Percentiles rank a stretch among this genome's conserved stretches.
phyloP scores from a whole-genome alignment of 2,329 filamentous ascomycete genomes.

The Fusarium liriodendri region DNA sequence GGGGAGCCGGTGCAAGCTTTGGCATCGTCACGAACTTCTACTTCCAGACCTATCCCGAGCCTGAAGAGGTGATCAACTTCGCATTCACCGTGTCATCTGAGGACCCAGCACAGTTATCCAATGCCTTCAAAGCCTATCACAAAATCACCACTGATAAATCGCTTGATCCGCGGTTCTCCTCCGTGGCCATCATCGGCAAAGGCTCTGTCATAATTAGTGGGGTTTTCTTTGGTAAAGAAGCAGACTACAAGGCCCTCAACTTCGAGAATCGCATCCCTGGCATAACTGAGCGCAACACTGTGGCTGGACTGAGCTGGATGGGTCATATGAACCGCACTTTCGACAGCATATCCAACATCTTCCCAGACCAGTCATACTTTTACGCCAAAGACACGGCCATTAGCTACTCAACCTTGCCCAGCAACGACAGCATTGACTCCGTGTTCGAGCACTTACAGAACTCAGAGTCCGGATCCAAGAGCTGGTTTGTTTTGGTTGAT shows the following conservation, averaged over 20 bases:
- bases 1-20: constrained; percentile 49
- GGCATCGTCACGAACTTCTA: constrained; percentile 49
- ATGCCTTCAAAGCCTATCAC: background rate
- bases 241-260: background rate
- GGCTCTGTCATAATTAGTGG: background rate
- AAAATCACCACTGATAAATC: background rate
- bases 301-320: background rate
- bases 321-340: background rate
- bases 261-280: background rate
- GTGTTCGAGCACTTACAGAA: background rate
- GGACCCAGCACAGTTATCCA: background rate
- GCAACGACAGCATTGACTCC: background rate
- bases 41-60: constrained; percentile 16
- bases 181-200: background rate
- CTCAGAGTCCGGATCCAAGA: background rate
- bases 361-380: constrained; percentile 1
- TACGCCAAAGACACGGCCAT: constrained; percentile 11
- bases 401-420: background rate
- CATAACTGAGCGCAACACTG: background rate
- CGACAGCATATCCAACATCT: background rate
- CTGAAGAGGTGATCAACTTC: background rate
- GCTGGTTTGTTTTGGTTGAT: background rate
- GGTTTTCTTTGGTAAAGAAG: background rate
- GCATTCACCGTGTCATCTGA: constrained; percentile 3
- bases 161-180: background rate